phyloP scores from a whole-genome alignment of 768 basidiomycete genomes.

The Lactifluus echinatus region DNA sequence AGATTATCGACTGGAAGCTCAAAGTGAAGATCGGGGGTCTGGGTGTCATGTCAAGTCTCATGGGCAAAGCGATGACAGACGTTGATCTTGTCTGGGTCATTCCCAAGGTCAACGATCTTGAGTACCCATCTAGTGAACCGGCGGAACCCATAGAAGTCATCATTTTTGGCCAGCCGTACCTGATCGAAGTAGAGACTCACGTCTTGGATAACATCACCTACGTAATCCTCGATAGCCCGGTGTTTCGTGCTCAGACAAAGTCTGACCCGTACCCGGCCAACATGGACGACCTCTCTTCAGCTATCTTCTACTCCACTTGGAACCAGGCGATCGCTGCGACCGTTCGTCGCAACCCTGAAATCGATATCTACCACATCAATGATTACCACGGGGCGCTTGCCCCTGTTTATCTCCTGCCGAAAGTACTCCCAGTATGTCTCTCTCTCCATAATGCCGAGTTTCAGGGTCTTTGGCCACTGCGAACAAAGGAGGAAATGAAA shows the following conservation, averaged over 20 bases:
- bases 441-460: conserved; percentile 97
- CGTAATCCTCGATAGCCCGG: conserved; percentile 88
- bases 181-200: conserved; percentile 94
- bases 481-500: conserved; percentile 97
- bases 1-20: conserved; percentile 94
- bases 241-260: conserved; percentile 95
- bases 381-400: conserved; percentile 93
- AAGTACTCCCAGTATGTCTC: conserved; percentile 81
- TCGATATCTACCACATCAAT: conserved; percentile 93
- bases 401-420: conserved; percentile 84
- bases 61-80: conserved; percentile 98
- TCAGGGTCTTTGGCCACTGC: conserved; percentile 93
- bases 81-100: conserved; percentile 91
- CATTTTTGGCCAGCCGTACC: conserved; percentile 92
- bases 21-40: conserved; percentile 98
- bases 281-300: conserved; percentile 94
- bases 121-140: conserved; percentile 86
- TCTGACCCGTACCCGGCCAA: conserved; percentile 92
- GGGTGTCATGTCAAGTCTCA: conserved; percentile 94
- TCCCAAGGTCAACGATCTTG: conserved; percentile 91
- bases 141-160: conserved; percentile 92
- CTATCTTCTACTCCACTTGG: conserved; percentile 98
- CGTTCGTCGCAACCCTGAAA: conserved; percentile 74
- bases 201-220: conserved; percentile 92
- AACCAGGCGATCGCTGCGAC: conserved; percentile 94